Evolutionary conservation across 2,329 filamentous ascomycete species (phyloP), one percentile per base, ranked within the genome.

Genomic region (Helotiales sp.): DNA sequence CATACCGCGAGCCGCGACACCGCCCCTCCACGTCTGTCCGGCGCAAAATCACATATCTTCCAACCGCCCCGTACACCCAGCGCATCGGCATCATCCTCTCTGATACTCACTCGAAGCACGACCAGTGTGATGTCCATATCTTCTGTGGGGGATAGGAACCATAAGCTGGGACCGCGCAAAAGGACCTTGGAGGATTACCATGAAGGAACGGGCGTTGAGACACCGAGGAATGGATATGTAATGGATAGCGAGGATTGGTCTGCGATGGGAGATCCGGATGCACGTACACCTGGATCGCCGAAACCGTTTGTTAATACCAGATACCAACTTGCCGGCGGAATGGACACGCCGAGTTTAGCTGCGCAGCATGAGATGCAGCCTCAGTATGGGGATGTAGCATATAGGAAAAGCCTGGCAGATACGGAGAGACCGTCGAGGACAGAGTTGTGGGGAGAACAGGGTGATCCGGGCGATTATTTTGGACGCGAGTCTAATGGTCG

Each of bases 251-350:
- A 63, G 28, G 37, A 61, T 11, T 67, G 57, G 62, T 34, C 54
- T 54, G 58, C 47, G 15, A 26, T 20, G 17, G 67, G 67, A 24
- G 65, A 66, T 20, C 30, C n/a, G 5, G 65, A 52, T 17, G 57
- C 47, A 24, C 70, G 63, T 61, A 64, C 59, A 10, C 71, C 74
- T 24, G 71, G 67, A 50, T 73, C 74, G 63, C 83, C 82, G 17
- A 76, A 78, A 30, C 80, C 80, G 2, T 79, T 84, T 59, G 83
- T 84, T 15, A 84, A 85, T 74, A 83, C 85, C 57, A 79, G 78
- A 69, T 86, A 86, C 75, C 76, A 77, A 22, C 76, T 86, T 4
- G 83, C 82, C 40, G 82, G 82, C 45, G 84, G 84, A 1, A 77
- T 84, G 73, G 84, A 86, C 65, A 82, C 79, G 10, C 82, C 82